Conservation (phyloP, 805 yeast genomes). For the Torulaspora maleeae region DNA sequence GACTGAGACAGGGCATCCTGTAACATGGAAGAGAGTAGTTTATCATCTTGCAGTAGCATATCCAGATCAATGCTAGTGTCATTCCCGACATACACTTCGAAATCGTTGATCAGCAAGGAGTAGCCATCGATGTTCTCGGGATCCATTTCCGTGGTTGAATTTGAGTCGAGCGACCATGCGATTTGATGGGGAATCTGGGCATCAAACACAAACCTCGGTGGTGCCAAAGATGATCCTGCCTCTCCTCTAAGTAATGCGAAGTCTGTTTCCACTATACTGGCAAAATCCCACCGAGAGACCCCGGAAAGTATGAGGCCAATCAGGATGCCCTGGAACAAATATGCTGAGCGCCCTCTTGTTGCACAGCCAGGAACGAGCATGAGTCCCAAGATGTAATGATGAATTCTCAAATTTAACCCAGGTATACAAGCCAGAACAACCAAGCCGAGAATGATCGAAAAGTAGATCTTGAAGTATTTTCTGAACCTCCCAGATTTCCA, state of each 20-base stretch:
- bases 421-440: constrained; percentile 49
- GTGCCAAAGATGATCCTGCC: constrained; percentile 49
- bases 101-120: constrained; percentile 70
- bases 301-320: constrained; percentile 81
- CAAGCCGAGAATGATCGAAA: constrained; percentile 41
- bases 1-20: constrained; percentile 29
- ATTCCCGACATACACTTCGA: constrained; percentile 65
- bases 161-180: constrained; percentile 29
- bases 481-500: constrained; percentile 74
- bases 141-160: constrained; percentile 15
- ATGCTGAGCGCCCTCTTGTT: constrained; percentile 64
- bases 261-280: constrained; percentile 78
- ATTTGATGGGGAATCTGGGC: constrained; percentile 18
- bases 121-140: constrained; percentile 43
- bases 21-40: constrained; percentile 31
- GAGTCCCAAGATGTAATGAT: constrained; percentile 77
- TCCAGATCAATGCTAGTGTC: constrained; percentile 43
- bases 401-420: constrained; percentile 68
- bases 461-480: constrained; percentile 54
- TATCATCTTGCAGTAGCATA: constrained; percentile 33
- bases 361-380: constrained; percentile 78
- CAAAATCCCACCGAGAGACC: constrained; percentile 88
- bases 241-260: constrained; percentile 65
- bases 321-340: constrained; percentile 77
- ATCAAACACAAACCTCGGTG: constrained; percentile 43